phyloP scores from a whole-genome alignment of 78 protist species.

The Dictyostelium capitatum region DNA sequence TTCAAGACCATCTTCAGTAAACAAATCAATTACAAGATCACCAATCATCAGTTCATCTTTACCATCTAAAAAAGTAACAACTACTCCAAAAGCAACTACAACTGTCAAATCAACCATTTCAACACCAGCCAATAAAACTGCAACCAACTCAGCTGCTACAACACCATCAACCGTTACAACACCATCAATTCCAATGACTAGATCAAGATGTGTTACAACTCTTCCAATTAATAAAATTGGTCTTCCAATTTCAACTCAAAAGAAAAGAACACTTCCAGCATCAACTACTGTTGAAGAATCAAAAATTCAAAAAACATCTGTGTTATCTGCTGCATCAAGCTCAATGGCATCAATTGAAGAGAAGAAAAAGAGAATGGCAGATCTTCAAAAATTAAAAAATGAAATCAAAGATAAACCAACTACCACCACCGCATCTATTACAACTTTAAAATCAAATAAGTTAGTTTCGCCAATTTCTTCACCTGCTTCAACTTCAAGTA shows the following conservation, averaged over 20 bases:
- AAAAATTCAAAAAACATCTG: neutral
- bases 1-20: neutral
- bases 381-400: neutral
- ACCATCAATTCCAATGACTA: neutral
- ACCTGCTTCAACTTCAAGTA: constrained; percentile 4
- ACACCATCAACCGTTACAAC: neutral
- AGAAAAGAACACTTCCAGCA: neutral
- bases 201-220: neutral
- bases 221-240: constrained; percentile 6
- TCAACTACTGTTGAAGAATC: neutral
- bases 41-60: neutral
- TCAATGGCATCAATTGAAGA: constrained; percentile 1
- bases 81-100: neutral
- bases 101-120: neutral
- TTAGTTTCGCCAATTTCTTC: neutral
- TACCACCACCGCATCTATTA: neutral
- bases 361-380: neutral
- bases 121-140: neutral
- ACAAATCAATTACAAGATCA: neutral
- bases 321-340: neutral
- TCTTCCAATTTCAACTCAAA: neutral
- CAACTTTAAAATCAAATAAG: neutral
- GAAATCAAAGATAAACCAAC: neutral
- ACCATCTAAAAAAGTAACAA: neutral
- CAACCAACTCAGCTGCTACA: neutral